phyloP scores from a whole-genome alignment of 768 basidiomycete genomes.

The Pleurotus salmoneostramineus region DNA sequence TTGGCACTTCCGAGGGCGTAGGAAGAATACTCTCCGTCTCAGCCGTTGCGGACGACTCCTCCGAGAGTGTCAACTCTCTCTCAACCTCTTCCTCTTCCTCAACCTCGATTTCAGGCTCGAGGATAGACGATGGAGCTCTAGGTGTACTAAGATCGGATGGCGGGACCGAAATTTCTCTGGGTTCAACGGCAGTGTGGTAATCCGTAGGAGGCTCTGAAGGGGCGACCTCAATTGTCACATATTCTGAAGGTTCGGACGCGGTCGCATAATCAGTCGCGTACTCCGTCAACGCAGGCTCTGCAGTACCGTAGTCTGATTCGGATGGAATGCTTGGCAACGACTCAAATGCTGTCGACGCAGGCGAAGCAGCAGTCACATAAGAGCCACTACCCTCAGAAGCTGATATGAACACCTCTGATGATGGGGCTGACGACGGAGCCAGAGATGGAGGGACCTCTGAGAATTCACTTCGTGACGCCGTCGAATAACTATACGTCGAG shows the following conservation, averaged over 20 bases:
- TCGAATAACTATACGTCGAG: conserved; percentile 14
- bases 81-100: neutral
- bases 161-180: conserved; percentile 25
- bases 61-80: neutral
- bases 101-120: conserved; percentile 21
- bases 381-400: conserved; percentile 49
- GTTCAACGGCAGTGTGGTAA: conserved; percentile 17
- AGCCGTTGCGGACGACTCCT: conserved; percentile 3
- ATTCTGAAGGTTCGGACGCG: conserved; percentile 34
- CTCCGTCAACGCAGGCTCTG: conserved; percentile 15
- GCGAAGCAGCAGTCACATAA: conserved; percentile 39
- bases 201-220: conserved; percentile 28
- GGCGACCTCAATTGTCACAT: conserved; percentile 43
- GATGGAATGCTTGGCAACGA: conserved; percentile 62
- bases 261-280: conserved; percentile 46
- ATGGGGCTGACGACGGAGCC: conserved; percentile 20
- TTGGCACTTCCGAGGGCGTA: conserved; percentile 19
- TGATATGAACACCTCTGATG: conserved; percentile 36
- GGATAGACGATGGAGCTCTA: conserved; percentile 28
- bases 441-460: conserved; percentile 23
- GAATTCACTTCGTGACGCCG: conserved; percentile 12
- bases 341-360: conserved; percentile 43
- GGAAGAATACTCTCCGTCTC: conserved; percentile 11
- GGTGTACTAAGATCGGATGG: conserved; percentile 41
- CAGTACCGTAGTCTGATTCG: conserved; percentile 34